Percentiles rank a stretch among this genome's conserved stretches.
Conservation (phyloP, 2,329 filamentous ascomycete species). For the Meredithiella fracta region DNA sequence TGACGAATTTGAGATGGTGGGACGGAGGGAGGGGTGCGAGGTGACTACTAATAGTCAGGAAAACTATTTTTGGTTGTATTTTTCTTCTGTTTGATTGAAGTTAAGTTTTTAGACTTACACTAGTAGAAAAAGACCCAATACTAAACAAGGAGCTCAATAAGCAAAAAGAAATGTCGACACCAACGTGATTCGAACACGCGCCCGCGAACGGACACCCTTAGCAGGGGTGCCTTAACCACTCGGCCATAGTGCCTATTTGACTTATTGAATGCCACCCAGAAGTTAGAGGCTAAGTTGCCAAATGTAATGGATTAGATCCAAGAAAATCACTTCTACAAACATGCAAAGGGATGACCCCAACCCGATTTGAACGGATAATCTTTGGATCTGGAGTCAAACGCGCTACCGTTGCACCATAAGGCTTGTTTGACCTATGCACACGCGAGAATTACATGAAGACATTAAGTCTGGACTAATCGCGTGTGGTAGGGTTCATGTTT, state of each 20-base stretch:
- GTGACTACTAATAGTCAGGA: no score
- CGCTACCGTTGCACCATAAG: conserved; percentile 14
- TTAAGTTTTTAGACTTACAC: no score
- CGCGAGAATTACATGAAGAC: neutral
- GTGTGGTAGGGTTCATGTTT: neutral
- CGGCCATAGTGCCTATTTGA: conserved; percentile 11
- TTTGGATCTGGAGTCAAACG: conserved; percentile 16
- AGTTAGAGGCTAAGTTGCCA: neutral
- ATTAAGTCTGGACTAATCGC: neutral
- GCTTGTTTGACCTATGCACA: neutral
- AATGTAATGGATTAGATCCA: no score
- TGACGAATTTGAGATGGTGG: no score
- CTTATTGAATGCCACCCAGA: neutral
- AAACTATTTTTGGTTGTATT: no score
- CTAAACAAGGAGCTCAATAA: no score
- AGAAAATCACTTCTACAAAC: no score
- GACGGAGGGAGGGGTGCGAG: no score
- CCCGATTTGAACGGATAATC: conserved; percentile 16
- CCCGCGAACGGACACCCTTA: conserved; percentile 14
- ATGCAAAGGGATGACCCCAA: conserved; percentile 13
- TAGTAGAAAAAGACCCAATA: no score
- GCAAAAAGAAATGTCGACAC: conserved; percentile 13
- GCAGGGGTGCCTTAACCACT: conserved; percentile 15
- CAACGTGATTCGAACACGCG: conserved; percentile 15
- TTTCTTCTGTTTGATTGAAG: no score